Evolutionary conservation across 805 yeast species (phyloP).

Genomic region (Yamadazyma scolyti): DNA sequence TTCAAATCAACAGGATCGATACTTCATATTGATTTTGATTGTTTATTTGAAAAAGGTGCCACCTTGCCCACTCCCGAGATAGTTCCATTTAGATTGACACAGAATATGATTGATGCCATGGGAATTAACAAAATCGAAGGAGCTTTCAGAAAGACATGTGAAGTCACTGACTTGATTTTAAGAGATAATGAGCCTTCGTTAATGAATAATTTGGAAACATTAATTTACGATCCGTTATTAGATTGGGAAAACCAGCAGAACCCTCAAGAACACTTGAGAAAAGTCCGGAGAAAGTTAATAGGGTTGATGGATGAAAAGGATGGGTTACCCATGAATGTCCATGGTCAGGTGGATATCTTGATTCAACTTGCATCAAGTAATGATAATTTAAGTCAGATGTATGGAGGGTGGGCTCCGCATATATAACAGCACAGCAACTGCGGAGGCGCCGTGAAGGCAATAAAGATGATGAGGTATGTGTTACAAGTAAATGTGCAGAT

Average conservation of each 20-base stretch:
- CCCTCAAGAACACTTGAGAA: constrained; percentile 68
- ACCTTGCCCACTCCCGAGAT: constrained; percentile 79
- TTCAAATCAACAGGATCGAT: constrained; percentile 72
- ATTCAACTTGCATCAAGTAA: constrained; percentile 76
- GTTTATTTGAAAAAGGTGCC: constrained; percentile 84
- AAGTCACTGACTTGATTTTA: constrained; percentile 70
- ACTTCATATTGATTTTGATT: constrained; percentile 94
- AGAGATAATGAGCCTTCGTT: constrained; percentile 77
- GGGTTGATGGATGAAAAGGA: constrained; percentile 78
- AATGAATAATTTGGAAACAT: constrained; percentile 88
- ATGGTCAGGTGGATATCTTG: constrained; percentile 88
- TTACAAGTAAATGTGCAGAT: too few relatives aligned
- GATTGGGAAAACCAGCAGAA: constrained; percentile 59
- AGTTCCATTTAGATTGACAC: constrained; percentile 88
- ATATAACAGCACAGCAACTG: too few relatives aligned
- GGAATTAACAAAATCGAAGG: constrained; percentile 92
- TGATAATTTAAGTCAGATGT: constrained; percentile 78
- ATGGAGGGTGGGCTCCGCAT: constrained; percentile 79
- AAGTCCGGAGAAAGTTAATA: constrained; percentile 73
- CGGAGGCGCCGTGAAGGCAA: too few relatives aligned
- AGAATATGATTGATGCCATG: constrained; percentile 90
- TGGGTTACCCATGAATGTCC: constrained; percentile 82
- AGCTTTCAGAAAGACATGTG: constrained; percentile 78
- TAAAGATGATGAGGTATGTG: too few relatives aligned
- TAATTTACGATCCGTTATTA: constrained; percentile 86